Base-by-base conservation (phyloP, 805 yeast genomes). In the Saccharomycopsis malanga region DNA sequence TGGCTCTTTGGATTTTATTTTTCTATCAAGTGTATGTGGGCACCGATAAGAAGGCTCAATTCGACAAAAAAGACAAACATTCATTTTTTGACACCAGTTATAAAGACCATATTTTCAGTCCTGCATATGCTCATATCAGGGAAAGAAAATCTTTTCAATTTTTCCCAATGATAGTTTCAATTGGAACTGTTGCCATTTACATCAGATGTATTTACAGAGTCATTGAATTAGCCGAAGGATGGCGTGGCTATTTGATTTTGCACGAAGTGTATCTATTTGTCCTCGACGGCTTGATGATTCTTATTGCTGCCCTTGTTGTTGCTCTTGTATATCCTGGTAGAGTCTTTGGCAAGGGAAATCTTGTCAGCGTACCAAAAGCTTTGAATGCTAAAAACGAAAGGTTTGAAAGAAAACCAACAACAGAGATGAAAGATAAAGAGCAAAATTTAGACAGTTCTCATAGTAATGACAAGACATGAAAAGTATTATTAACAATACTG, bases 141-240 rank as follows among this genome's bases (percentile, higher is more conserved):
- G 25, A 53, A 0, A 55, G 66, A 3, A 50, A 39, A 14, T 18
- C 60, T 2, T 77, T 78, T 58, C 56, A 61, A 7, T 65, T 57
- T 39, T 73, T 72, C 54, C 76, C 80, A 1, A 20, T 67, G 7
- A 72, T 68, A 0, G 57, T 80, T 15, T 56, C 75, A 1, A n/a
- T 63, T 3, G 67, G 82, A 1, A 76, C 78, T 3, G 20, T 74
- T 2, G 70, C 77, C 37, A 70, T 87, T 21, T 80, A 74, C 53
- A 66, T 76, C 24, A 73, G 96, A 58, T 83, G 89, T 54, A 66
- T 80, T 36, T 87, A 84, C 63, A 74, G 95, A 59, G 71, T 85
- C 25, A 71, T 76, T 32, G 96, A 87, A 62, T 68, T 87, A 49
- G 62, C 79, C 2, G 77, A 79, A 57, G 91, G 89, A 12, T 85